These are phyloP conservation scores for Apophysomyces ossiformis DNA, from an alignment of 371 early-diverging fungal genomes.

Conservation along the genomic window DNA sequence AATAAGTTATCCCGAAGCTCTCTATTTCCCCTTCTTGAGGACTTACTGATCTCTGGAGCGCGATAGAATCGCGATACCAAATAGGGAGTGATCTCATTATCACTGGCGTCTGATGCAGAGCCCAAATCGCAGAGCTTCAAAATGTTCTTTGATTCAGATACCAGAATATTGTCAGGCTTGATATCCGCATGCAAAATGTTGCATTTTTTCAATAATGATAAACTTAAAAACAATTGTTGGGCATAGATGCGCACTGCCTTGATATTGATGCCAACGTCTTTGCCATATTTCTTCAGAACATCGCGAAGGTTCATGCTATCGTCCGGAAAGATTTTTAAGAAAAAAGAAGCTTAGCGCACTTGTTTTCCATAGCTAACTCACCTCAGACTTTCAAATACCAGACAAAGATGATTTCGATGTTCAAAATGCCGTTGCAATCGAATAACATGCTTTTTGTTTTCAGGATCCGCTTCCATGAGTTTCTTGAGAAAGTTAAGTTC, in stretches of 20 bases:
- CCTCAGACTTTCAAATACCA: constrained; percentile 93
- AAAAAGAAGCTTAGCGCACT: neutral
- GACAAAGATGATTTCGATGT: constrained; percentile 88
- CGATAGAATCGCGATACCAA: constrained; percentile 98
- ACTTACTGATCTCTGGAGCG: constrained; percentile 97
- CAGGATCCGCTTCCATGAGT: constrained; percentile 82
- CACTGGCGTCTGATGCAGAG: constrained; percentile 84
- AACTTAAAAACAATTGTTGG: constrained; percentile 87
- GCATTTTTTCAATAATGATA: constrained; percentile 83
- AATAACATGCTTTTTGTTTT: constrained; percentile 87
- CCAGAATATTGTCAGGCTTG: constrained; percentile 98
- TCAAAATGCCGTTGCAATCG: constrained; percentile 85
- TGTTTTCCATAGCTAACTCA: constrained; percentile 18
- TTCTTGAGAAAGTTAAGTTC: constrained; percentile 88
- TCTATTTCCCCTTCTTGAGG: neutral
- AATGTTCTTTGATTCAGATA: constrained; percentile 75
- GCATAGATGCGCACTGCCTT: constrained; percentile 92
- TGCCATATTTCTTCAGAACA: constrained; percentile 92
- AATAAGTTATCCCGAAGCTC: neutral
- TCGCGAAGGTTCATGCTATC: constrained; percentile 90
- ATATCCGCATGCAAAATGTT: constrained; percentile 96
- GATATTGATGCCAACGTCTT: constrained; percentile 89
- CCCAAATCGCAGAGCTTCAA: constrained; percentile 96
- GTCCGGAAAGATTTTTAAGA: constrained; percentile 1
- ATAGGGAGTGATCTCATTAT: constrained; percentile 94